phyloP scores from a whole-genome alignment of 2,329 filamentous ascomycete genomes.

The Grosmannia penicillata region DNA sequence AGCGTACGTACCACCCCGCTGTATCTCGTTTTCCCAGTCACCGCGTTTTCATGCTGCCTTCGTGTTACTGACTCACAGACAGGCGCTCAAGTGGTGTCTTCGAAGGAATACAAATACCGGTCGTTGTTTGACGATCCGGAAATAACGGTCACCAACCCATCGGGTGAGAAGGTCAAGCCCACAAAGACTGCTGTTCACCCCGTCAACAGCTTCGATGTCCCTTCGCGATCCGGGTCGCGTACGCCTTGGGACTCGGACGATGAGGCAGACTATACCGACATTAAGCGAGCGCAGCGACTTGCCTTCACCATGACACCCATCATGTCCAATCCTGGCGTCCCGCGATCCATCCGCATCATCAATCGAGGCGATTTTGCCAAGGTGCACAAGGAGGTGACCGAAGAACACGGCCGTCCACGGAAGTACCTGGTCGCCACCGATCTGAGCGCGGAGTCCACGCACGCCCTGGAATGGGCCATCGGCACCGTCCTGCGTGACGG shows the following conservation, averaged over 20 bases:
- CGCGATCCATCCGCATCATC: slow-evolving; percentile 77
- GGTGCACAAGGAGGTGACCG: slow-evolving; percentile 56
- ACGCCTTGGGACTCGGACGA: slow-evolving; percentile 67
- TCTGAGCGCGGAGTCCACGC: slow-evolving; percentile 82
- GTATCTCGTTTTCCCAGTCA: too few species aligned
- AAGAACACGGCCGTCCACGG: slow-evolving; percentile 63
- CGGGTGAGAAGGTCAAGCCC: slow-evolving; percentile 43
- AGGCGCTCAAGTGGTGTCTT: slow-evolving; percentile 39
- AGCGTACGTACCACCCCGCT: slow-evolving; percentile 41
- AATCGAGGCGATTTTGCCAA: slow-evolving; percentile 73
- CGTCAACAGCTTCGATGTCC: slow-evolving; percentile 67
- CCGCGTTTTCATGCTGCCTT: too few species aligned
- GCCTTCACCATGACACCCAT: slow-evolving; percentile 68
- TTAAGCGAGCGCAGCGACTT: slow-evolving; percentile 76
- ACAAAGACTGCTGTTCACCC: slow-evolving; percentile 56
- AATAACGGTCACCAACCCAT: slow-evolving; percentile 48
- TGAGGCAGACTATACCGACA: slow-evolving; percentile 70
- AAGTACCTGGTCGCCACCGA: slow-evolving; percentile 96
- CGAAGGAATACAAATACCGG: slow-evolving; percentile 40
- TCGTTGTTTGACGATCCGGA: slow-evolving; percentile 53
- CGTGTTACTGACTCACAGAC: neutral
- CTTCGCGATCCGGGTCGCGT: slow-evolving; percentile 35
- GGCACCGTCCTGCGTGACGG: slow-evolving; percentile 88
- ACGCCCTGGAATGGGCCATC: slow-evolving; percentile 94
- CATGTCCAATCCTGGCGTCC: slow-evolving; percentile 57